Conservation (phyloP, 2,329 filamentous ascomycete genomes). For the Pyrenophora teres region DNA sequence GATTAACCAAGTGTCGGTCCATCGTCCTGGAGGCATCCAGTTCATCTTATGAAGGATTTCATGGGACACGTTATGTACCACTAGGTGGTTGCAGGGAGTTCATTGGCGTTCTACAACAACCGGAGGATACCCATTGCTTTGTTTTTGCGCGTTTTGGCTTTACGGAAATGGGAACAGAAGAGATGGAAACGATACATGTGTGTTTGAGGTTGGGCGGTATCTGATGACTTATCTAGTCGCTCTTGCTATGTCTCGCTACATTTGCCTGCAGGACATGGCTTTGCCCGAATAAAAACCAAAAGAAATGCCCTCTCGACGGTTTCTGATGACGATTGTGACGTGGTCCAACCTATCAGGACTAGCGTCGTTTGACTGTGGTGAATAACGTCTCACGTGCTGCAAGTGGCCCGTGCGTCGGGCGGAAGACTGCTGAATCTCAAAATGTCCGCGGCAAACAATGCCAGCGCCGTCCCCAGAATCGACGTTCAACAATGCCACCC, state of each 20-base stretch:
- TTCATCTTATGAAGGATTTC: conserved; percentile 3
- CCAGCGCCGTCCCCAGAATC: conserved; percentile 11
- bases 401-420: conserved; percentile 5
- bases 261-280: conserved; percentile 14
- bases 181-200: conserved; percentile 1
- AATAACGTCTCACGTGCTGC: conserved; percentile 11
- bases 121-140: conserved; percentile 26
- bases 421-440: conserved; percentile 13
- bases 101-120: conserved; percentile 12
- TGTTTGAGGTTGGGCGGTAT: conserved; percentile 13
- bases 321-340: too few species aligned
- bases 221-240: conserved; percentile 12
- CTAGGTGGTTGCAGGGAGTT: conserved; percentile 16
- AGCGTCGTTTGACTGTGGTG: neutral
- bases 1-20: neutral
- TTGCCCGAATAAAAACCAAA: conserved; percentile 2
- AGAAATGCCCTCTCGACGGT: neutral
- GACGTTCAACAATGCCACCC: conserved; percentile 39
- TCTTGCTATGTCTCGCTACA: conserved; percentile 10
- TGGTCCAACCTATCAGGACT: too few species aligned
- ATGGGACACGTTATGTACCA: conserved; percentile 13
- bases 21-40: neutral
- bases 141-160: conserved; percentile 5
- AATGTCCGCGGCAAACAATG: conserved; percentile 26
- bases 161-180: neutral